Conservation (phyloP, 495 filamentous ascomycete genomes). For the Letharia lupina region DNA sequence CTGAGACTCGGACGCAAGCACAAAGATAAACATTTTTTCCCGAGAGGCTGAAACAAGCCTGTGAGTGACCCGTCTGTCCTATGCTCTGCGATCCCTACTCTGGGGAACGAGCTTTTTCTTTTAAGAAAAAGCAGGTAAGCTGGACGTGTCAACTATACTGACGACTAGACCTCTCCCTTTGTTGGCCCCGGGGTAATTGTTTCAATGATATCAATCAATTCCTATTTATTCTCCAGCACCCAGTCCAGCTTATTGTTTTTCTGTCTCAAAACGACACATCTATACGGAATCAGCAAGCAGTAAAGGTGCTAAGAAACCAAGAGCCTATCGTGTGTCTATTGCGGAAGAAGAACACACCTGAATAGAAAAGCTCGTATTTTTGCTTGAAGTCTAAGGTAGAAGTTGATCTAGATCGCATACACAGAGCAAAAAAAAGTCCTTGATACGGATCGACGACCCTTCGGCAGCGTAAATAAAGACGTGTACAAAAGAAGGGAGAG, state of each 20-base stretch:
- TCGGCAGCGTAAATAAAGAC: slow-evolving; percentile 3
- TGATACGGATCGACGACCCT: slow-evolving; percentile 68
- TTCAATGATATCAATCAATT: slow-evolving; percentile 97
- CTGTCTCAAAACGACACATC: slow-evolving; percentile 80
- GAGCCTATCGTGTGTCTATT: slow-evolving; percentile 78
- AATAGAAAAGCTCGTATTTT: slow-evolving; percentile 72
- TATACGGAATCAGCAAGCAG: not conserved
- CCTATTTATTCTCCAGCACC: slow-evolving; percentile 96
- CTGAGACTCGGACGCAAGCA: too few relatives aligned
- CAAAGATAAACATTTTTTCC: too few relatives aligned
- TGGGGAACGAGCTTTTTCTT: too few relatives aligned
- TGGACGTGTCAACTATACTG: slow-evolving; percentile 61
- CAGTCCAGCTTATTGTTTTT: slow-evolving; percentile 98
- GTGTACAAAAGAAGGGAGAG: not conserved
- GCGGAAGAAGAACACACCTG: slow-evolving; percentile 84
- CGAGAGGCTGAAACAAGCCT: too few relatives aligned
- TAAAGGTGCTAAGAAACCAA: not conserved
- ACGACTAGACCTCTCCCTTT: slow-evolving; percentile 94
- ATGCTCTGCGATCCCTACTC: not conserved
- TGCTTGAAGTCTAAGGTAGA: slow-evolving; percentile 94
- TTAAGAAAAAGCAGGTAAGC: too few relatives aligned
- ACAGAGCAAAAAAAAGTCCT: slow-evolving; percentile 91
- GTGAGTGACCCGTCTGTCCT: too few relatives aligned
- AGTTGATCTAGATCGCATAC: slow-evolving; percentile 95
- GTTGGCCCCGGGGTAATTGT: slow-evolving; percentile 96